These are phyloP conservation scores for Aspergillus olivimuriae DNA, from an alignment of 495 filamentous ascomycete species.

Conservation along the genomic window DNA sequence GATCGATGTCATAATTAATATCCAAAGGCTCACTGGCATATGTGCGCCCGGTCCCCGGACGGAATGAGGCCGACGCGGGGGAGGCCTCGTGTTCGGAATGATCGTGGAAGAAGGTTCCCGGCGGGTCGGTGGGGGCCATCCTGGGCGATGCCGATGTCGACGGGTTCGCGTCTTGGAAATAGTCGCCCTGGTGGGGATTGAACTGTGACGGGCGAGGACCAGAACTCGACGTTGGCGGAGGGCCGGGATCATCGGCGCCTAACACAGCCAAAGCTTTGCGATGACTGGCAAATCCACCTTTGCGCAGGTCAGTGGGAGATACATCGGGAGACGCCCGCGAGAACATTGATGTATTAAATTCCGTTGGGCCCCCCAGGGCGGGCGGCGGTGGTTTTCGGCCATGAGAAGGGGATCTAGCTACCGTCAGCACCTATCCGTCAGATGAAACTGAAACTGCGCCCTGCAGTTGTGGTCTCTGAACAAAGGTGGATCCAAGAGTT, in stretches of 20 bases:
- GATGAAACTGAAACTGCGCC: no score
- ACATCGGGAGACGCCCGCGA: constrained; percentile 40
- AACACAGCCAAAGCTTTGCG: constrained; percentile 32
- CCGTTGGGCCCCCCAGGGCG: constrained; percentile 13
- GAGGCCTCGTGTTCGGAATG: constrained; percentile 41
- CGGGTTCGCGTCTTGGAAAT: constrained; percentile 31
- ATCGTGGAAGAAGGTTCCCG: constrained; percentile 39
- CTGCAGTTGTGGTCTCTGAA: no score
- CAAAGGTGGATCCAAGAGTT: no score
- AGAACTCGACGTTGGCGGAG: constrained; percentile 18
- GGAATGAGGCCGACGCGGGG: constrained; percentile 58
- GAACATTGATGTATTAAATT: constrained; percentile 36
- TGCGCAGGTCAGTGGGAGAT: constrained; percentile 39
- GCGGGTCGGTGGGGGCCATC: constrained; percentile 27
- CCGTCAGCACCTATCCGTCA: constrained; percentile 4
- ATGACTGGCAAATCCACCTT: constrained; percentile 31
- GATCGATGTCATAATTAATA: constrained; percentile 58
- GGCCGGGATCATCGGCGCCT: constrained; percentile 25
- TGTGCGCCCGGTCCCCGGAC: constrained; percentile 56
- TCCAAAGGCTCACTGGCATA: constrained; percentile 63
- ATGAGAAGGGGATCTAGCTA: constrained; percentile 20
- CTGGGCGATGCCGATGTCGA: constrained; percentile 27
- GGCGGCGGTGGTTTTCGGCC: constrained; percentile 13
- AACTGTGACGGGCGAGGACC: constrained; percentile 23
- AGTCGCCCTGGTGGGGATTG: constrained; percentile 19